Conservation (phyloP, 1,284 basidiomycete genomes). For the Ganoderma boninense region DNA sequence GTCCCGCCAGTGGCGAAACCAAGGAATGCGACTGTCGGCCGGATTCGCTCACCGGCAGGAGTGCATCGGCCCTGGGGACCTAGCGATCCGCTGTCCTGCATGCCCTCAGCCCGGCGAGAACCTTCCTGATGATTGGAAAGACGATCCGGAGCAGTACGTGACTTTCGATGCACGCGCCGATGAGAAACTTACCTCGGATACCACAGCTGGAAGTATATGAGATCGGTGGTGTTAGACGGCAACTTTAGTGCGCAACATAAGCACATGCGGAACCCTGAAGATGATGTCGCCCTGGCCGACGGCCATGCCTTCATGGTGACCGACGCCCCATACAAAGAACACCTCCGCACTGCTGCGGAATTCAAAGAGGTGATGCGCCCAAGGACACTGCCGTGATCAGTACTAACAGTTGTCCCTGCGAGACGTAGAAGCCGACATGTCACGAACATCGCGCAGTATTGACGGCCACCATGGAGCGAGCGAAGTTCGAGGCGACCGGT, state of each 20-base stretch:
- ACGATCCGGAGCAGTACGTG: too few species aligned
- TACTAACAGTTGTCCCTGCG: too few species aligned
- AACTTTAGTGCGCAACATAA: constrained; percentile 16
- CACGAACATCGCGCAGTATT: constrained; percentile 22
- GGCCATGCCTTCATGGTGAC: constrained; percentile 7
- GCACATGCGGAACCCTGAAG: constrained; percentile 6
- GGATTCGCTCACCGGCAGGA: background rate
- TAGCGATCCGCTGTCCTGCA: too few species aligned
- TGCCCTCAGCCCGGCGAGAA: too few species aligned
- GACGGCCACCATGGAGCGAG: constrained; percentile 3
- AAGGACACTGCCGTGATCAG: too few species aligned
- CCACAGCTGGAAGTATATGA: background rate
- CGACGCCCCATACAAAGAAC: background rate
- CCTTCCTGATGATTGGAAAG: background rate
- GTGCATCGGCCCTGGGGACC: too few species aligned
- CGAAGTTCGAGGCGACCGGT: constrained; percentile 21
- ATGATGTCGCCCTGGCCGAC: constrained; percentile 8
- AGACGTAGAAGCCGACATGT: background rate
- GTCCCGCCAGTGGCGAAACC: constrained; percentile 18
- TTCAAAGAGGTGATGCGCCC: background rate
- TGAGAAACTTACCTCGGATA: too few species aligned
- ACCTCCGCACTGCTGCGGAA: background rate
- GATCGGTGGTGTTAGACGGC: constrained; percentile 1
- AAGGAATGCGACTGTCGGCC: background rate
- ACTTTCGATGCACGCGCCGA: too few species aligned